Percentiles rank a stretch among this genome's conserved stretches.
Conservation (phyloP, 2,329 filamentous ascomycete genomes). For the Leptographium wingfieldii region DNA sequence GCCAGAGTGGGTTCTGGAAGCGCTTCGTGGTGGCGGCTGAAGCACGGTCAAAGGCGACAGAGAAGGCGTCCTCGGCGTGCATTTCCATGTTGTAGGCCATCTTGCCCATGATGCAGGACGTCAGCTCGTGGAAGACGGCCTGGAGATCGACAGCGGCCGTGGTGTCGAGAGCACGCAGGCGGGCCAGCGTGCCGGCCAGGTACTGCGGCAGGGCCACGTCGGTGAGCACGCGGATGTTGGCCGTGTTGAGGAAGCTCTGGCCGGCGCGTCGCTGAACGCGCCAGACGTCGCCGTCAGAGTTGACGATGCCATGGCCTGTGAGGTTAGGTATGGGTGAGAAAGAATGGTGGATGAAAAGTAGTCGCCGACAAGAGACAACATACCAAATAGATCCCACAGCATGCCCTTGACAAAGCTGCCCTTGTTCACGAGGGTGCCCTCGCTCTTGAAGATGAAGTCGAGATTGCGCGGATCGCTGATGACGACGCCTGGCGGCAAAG, state of each 20-base stretch:
- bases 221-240: conserved; percentile 44
- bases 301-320: conserved; percentile 51
- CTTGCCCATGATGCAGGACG: conserved; percentile 52
- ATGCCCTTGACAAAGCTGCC: conserved; percentile 48
- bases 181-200: conserved; percentile 28
- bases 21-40: conserved; percentile 46
- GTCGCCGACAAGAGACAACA: neutral
- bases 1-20: conserved; percentile 55
- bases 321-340: neutral
- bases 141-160: conserved; percentile 38
- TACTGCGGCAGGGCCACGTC: conserved; percentile 44
- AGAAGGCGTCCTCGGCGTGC: conserved; percentile 47
- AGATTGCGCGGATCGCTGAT: conserved; percentile 49
- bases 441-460: conserved; percentile 49
- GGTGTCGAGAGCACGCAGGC: conserved; percentile 22
- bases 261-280: conserved; percentile 50
- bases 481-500: conserved; percentile 48
- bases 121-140: conserved; percentile 48
- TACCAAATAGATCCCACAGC: conserved; percentile 50
- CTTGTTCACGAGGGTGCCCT: conserved; percentile 43
- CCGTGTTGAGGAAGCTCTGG: conserved; percentile 41
- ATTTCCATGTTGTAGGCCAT: conserved; percentile 61
- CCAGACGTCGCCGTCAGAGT: conserved; percentile 52
- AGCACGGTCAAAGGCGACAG: conserved; percentile 47
- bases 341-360: neutral